Conservation (phyloP, 1,284 basidiomycete genomes). For the Pascua guehoae region DNA sequence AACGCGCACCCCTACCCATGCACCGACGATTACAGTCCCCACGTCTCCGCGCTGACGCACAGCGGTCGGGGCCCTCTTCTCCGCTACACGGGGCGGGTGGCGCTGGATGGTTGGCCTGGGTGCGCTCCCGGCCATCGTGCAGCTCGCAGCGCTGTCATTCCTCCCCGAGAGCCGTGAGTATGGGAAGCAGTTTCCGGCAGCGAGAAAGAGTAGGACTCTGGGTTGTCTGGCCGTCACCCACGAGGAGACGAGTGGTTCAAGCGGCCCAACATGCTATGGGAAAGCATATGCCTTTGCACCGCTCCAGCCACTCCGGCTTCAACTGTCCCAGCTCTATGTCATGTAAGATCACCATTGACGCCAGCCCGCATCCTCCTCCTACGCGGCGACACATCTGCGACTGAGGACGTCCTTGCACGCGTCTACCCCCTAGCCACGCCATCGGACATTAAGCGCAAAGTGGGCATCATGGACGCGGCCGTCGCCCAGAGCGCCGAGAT, state of each 20-base stretch:
- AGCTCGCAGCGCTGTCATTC: conserved; percentile 61
- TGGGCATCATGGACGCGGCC: conserved; percentile 54
- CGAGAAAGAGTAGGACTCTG: no score
- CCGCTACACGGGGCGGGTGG: conserved; percentile 64
- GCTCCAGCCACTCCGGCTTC: no score
- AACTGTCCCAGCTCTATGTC: neutral
- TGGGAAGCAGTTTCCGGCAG: no score
- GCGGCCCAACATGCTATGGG: neutral
- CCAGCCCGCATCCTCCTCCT: conserved; percentile 67
- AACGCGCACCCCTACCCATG: no score
- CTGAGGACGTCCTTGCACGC: conserved; percentile 58
- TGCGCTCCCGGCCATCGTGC: conserved; percentile 63
- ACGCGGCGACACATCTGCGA: conserved; percentile 55
- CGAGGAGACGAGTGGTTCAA: no score
- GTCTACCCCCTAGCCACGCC: conserved; percentile 65
- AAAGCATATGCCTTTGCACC: no score
- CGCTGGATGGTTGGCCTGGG: conserved; percentile 79
- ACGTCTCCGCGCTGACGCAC: neutral
- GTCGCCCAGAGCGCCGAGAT: conserved; percentile 59
- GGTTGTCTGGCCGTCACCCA: neutral
- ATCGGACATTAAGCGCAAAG: conserved; percentile 64
- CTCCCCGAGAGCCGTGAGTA: conserved; percentile 68
- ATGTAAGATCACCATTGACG: conserved; percentile 2
- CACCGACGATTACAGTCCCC: neutral
- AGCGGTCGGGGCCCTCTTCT: conserved; percentile 67